Conservation (phyloP, 768 basidiomycete species). For the Leccinum arenicola region DNA sequence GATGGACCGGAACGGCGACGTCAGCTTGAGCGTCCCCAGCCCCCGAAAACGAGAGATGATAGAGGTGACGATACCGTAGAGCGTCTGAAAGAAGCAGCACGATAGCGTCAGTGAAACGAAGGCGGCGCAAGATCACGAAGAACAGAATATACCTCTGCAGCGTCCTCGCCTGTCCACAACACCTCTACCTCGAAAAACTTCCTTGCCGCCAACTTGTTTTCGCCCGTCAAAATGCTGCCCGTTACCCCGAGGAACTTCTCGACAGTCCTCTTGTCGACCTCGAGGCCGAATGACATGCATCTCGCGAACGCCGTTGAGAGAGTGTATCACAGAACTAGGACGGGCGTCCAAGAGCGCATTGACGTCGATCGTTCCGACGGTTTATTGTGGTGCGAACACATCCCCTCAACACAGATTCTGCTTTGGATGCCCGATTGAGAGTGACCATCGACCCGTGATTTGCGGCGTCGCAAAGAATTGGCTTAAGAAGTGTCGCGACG, state of each 20-base stretch:
- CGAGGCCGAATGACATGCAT: constrained; percentile 30
- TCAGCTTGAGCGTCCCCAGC: constrained; percentile 27
- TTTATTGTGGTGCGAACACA: constrained; percentile 71
- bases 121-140: neutral
- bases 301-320: constrained; percentile 26
- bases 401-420: constrained; percentile 75
- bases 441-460: constrained; percentile 89
- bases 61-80: constrained; percentile 29
- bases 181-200: constrained; percentile 29
- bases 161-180: constrained; percentile 25
- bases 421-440: constrained; percentile 88
- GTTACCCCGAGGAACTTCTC: constrained; percentile 30
- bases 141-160: constrained; percentile 23
- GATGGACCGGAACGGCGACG: constrained; percentile 31
- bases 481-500: constrained; percentile 96
- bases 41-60: constrained; percentile 33
- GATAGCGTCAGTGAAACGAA: neutral
- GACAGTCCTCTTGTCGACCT: constrained; percentile 32
- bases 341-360: constrained; percentile 66
- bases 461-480: constrained; percentile 89
- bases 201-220: constrained; percentile 12
- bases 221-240: constrained; percentile 21
- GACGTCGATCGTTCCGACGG: constrained; percentile 81
- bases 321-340: constrained; percentile 26
- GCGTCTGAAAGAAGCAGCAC: constrained; percentile 12